Evolutionary conservation across 768 basidiomycete genomes (phyloP).

Genomic region (Leucosporidium scottii): DNA sequence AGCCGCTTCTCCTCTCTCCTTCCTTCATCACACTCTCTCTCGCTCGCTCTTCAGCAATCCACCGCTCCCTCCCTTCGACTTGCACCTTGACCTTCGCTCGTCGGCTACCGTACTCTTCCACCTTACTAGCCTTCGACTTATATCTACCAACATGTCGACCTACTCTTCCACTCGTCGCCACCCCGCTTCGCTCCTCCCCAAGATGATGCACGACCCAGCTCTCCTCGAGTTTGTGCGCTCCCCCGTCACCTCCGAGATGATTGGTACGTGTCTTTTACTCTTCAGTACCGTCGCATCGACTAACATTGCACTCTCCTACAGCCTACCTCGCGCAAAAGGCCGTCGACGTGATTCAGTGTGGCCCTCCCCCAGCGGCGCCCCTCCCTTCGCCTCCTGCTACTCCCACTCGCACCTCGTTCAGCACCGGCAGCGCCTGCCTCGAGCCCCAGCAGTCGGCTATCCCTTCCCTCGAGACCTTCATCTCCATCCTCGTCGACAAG

Average conservation of each 20-base stretch:
- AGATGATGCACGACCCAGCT: slow-evolving; percentile 67
- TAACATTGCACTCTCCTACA: slow-evolving; percentile 21
- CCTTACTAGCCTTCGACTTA: too few species aligned
- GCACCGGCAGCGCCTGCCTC: slow-evolving; percentile 33
- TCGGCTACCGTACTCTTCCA: too few species aligned
- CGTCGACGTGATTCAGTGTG: slow-evolving; percentile 60
- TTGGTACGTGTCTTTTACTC: slow-evolving; percentile 46
- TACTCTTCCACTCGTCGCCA: slow-evolving; percentile 35
- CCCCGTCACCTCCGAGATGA: slow-evolving; percentile 76
- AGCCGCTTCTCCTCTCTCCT: too few species aligned
- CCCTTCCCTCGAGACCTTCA: slow-evolving; percentile 76
- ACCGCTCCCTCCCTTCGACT: too few species aligned
- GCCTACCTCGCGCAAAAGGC: slow-evolving; percentile 72
- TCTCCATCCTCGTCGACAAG: slow-evolving; percentile 66
- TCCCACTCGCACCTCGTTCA: slow-evolving; percentile 50
- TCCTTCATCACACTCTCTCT: too few species aligned
- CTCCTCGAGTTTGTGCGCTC: slow-evolving; percentile 72
- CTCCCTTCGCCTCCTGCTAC: slow-evolving; percentile 66
- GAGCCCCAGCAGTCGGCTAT: slow-evolving; percentile 40
- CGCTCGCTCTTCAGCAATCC: too few species aligned
- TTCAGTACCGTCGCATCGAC: not conserved
- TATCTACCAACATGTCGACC: too few species aligned
- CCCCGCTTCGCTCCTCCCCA: slow-evolving; percentile 75
- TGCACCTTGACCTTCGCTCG: too few species aligned
- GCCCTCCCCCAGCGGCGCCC: slow-evolving; percentile 40